Conservation (phyloP, 2,329 filamentous ascomycete genomes). For the Coleophoma cylindrospora region DNA sequence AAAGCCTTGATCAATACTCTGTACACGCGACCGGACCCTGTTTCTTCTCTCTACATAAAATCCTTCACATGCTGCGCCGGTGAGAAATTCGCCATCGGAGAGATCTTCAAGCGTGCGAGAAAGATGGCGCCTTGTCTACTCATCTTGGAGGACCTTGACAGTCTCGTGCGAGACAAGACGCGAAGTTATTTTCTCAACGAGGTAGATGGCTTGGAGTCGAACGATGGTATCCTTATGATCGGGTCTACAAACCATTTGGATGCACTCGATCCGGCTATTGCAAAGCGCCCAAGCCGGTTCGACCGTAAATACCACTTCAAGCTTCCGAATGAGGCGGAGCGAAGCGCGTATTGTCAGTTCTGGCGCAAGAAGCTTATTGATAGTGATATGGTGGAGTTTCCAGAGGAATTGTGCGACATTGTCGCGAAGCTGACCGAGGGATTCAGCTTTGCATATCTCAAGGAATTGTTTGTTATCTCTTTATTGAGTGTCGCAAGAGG, state of each 20-base stretch:
- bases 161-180: conserved; percentile 52
- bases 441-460: conserved; percentile 67
- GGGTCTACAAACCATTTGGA: conserved; percentile 63
- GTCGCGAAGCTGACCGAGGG: conserved; percentile 56
- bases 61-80: conserved; percentile 42
- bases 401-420: conserved; percentile 47
- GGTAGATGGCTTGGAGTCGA: conserved; percentile 63
- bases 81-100: conserved; percentile 46
- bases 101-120: conserved; percentile 55
- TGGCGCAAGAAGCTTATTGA: conserved; percentile 53
- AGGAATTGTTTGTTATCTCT: conserved; percentile 62
- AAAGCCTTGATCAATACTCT: conserved; percentile 65
- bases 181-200: conserved; percentile 70
- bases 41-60: conserved; percentile 60
- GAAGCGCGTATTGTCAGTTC: conserved; percentile 53
- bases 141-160: conserved; percentile 69
- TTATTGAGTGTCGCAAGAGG: conserved; percentile 47
- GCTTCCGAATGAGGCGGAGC: conserved; percentile 47
- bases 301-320: conserved; percentile 64
- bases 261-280: conserved; percentile 59
- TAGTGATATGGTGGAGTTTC: conserved; percentile 54
- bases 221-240: conserved; percentile 68
- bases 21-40: conserved; percentile 40
- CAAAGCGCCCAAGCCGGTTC: conserved; percentile 60
- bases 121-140: conserved; percentile 62